These are phyloP conservation scores for Achaetomiella virescens DNA, from an alignment of 495 filamentous ascomycete species.

Conservation along the genomic window DNA sequence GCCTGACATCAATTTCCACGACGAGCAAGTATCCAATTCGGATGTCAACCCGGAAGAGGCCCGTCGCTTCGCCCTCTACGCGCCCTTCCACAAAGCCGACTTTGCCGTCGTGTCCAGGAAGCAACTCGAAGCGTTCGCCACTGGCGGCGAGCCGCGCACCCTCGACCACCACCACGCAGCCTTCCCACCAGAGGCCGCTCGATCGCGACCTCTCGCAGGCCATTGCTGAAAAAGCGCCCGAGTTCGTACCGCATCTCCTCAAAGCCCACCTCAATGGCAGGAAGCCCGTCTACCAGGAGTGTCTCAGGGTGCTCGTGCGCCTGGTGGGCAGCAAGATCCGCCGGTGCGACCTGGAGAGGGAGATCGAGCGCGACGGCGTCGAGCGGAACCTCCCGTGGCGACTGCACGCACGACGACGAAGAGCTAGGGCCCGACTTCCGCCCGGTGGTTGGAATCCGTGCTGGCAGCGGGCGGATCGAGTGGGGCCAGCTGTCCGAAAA, in stretches of 20 bases:
- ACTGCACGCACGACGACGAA: slow-evolving; percentile 5
- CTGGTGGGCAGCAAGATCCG: slow-evolving; percentile 30
- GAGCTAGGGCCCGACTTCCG: background rate
- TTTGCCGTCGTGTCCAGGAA: background rate
- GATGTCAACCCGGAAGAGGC: no score
- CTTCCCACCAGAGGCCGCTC: no score
- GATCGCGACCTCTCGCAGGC: no score
- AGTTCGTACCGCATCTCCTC: background rate
- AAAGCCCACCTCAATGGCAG: background rate
- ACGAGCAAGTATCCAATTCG: no score
- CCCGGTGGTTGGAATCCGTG: slow-evolving; percentile 19
- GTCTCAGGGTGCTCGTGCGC: slow-evolving; percentile 35
- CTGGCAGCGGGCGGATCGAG: slow-evolving; percentile 16
- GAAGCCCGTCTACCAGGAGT: no score
- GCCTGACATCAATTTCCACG: slow-evolving; percentile 1
- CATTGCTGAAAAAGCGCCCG: no score
- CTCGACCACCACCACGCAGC: no score
- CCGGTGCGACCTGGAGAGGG: slow-evolving; percentile 22
- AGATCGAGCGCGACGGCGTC: slow-evolving; percentile 39
- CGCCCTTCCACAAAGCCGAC: background rate
- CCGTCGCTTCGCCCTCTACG: no score
- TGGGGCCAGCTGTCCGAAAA: background rate
- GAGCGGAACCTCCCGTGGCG: slow-evolving; percentile 39
- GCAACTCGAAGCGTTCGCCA: no score
- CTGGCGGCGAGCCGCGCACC: no score